Evolutionary conservation across 768 basidiomycete genomes (phyloP).

Genomic region (Leccinellum luteum): DNA sequence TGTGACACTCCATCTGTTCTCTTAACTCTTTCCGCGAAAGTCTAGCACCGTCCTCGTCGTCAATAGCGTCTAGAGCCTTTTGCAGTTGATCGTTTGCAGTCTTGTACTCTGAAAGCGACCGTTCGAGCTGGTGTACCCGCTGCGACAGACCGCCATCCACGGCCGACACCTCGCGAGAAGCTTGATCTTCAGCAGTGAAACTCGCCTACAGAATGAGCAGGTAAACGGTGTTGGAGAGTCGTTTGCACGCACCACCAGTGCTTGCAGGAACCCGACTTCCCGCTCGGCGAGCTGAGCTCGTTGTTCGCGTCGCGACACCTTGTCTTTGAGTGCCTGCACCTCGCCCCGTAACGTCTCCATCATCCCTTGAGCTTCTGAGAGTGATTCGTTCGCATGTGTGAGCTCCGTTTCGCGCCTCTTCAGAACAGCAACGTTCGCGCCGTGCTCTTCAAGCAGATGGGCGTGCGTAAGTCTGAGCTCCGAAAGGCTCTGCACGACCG

Average conservation of each 20-base stretch:
- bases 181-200: slow-evolving; percentile 56
- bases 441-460: slow-evolving; percentile 63
- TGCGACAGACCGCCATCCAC: slow-evolving; percentile 35
- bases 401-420: slow-evolving; percentile 54
- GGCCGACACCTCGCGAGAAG: slow-evolving; percentile 30
- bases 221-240: neutral
- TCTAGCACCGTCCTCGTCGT: slow-evolving; percentile 31
- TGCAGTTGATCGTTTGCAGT: slow-evolving; percentile 43
- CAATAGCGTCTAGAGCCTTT: slow-evolving; percentile 46
- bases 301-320: slow-evolving; percentile 37
- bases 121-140: slow-evolving; percentile 54
- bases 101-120: slow-evolving; percentile 56
- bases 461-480: slow-evolving; percentile 62
- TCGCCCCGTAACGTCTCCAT: slow-evolving; percentile 37
- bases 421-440: slow-evolving; percentile 52
- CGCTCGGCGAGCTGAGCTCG: slow-evolving; percentile 46
- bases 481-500: slow-evolving; percentile 57
- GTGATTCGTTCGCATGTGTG: slow-evolving; percentile 34
- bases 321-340: slow-evolving; percentile 38
- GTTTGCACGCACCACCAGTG: slow-evolving; percentile 55
- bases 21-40: slow-evolving; percentile 39
- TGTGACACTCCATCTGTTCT: slow-evolving; percentile 37
- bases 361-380: slow-evolving; percentile 35
- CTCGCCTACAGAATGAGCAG: slow-evolving; percentile 45
- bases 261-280: slow-evolving; percentile 66